Evolutionary conservation across 768 basidiomycete genomes (phyloP), one percentile per base, ranked within the genome.

Genomic region (Tubosaeta sp.): DNA sequence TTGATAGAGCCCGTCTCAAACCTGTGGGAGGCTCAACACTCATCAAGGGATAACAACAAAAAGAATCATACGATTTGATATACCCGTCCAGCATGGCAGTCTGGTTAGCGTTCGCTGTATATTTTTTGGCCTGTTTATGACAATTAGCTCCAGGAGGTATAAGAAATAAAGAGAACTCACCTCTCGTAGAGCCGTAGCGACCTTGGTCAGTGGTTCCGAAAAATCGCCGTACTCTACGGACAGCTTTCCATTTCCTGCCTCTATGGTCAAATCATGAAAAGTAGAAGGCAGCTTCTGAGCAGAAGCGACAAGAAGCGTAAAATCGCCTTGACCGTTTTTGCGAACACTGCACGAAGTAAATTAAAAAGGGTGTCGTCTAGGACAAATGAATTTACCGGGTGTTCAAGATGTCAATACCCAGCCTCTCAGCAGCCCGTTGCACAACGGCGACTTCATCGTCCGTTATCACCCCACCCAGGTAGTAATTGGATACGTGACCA

Each of bases 401-500:
- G 65, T 93, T 93, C 53, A 92, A 65, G 10, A 90, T 78, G 55
- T 89, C 86, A 45, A 94, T 66, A n/a, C 77, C 81, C 27, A 87
- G 74, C 54, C 81, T 81, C 69, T 94, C 92, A 3, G 88, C 85
- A 1, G 83, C 83, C 8, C 72, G 74, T 65, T 93, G 91, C 22
- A 94, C 79, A 1, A 78, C 76, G 22, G 83, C 81, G 6, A 92
- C 89, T 64, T 93, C 92, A 0, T 82, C 81, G 54, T 91, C 87
- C n/a, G 78, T 76, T 19, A 86, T 81, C 10, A 78, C 65, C 22
- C 22, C 77, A 1, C 89, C 90, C 26, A 85, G 81, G 64, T 95
- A 95, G 68, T 94, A 95, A 65, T 91, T 90, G 29, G 85, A 88
- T 48, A 90, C 65, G 53, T 93, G 89, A 1, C 91, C 91, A 19